Base-by-base conservation (phyloP, 805 yeast genomes). In the Candida boleticola region DNA sequence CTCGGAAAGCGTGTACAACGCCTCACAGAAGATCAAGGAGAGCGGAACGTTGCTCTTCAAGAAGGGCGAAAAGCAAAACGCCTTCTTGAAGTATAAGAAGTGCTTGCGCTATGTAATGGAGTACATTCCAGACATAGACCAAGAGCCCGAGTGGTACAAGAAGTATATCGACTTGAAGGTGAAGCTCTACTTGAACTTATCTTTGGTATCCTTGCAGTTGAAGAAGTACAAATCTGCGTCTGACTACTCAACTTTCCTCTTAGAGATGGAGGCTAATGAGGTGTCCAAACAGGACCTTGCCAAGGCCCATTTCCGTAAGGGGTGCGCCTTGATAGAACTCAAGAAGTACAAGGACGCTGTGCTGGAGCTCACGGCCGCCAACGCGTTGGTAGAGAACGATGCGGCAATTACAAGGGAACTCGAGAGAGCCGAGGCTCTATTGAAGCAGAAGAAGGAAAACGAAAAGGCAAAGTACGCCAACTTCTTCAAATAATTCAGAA, bases 31-130 rank as follows among this genome's bases (percentile, higher is more conserved):
- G 13, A 85, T 86, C 39, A 86, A 86, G 50, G 80, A 78, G 25
- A 77, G 89, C 18, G 95, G 88, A 1, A 73, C 83, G 0, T 50
- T 74, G 7, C 51, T 86, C 3, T 80, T 80, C 52, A 83, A 83
- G 50, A 57, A 63, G 29, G 79, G 79, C 11, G 73, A 73, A 23
- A 66, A 58, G 37, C 50, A 67, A 25, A 74, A 79, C 31, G 83
- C 92, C 0, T 62, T 71, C 13, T 68, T 79, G 48, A 86, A 86
- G 58, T 86, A 83, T 57, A 66, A 58, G 30, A 86, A 86, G 57
- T 73, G 88, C 9, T 58, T 84, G 41, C 66, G 89, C 44, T 86
- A 85, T 51, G 75, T 83, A 26, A 80, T 82, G 68, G 92, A 84
- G 59, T 77, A 74, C 49, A 70, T 82, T 13, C 93, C 95, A 0